phyloP scores from a whole-genome alignment of 306 rosid species.

The Sphenostylis stenocarpa region DNA sequence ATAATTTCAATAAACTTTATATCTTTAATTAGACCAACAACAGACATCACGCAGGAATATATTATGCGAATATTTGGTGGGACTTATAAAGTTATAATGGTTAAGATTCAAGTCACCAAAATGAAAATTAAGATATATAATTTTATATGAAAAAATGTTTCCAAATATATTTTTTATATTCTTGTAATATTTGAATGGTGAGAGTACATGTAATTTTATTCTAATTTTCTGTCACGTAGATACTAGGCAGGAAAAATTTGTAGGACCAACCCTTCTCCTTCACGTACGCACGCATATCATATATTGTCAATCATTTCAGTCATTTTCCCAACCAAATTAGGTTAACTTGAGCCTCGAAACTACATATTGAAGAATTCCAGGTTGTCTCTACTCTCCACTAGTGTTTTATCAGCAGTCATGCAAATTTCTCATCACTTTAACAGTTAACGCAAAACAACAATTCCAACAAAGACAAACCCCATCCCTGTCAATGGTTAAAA shows the following conservation, averaged over 20 bases:
- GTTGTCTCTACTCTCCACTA: conserved; percentile 63
- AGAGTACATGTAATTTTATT: neutral
- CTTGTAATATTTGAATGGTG: too few species aligned
- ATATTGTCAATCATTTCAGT: conserved; percentile 8
- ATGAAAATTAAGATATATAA: too few species aligned
- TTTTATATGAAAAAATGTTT: too few species aligned
- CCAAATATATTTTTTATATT: too few species aligned
- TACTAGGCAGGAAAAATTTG: conserved; percentile 27
- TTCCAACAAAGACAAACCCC: conserved; percentile 32
- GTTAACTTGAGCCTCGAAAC: conserved; percentile 37
- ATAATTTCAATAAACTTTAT: too few species aligned
- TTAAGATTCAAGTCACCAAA: too few species aligned
- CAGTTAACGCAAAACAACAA: neutral
- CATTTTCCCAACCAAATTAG: conserved; percentile 39
- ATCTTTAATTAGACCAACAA: too few species aligned
- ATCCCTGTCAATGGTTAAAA: conserved; percentile 8
- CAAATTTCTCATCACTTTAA: conserved; percentile 17
- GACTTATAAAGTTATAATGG: too few species aligned
- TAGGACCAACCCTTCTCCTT: conserved; percentile 28
- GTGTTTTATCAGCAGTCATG: conserved; percentile 20
- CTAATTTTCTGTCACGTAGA: neutral
- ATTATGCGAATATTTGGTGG: too few species aligned
- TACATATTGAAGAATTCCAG: conserved; percentile 41
- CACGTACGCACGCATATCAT: neutral
- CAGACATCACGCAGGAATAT: too few species aligned